A percentile compares a stretch with the other conserved stretches of the same genome.
phyloP scores from a whole-genome alignment of 2,329 filamentous ascomycete genomes.

The Metarhizium album region DNA sequence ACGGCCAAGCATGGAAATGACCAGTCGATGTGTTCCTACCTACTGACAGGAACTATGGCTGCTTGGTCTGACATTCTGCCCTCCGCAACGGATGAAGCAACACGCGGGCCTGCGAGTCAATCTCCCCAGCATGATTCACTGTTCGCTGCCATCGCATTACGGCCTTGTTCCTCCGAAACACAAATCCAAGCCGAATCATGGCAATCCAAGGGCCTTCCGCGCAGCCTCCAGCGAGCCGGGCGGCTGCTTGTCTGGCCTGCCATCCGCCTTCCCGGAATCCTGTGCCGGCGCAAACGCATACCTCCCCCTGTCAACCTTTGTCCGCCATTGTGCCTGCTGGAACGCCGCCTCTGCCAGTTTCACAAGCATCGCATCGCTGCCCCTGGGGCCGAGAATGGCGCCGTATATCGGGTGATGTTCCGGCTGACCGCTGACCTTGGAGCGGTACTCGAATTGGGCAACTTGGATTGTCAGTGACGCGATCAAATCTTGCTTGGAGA shows the following conservation, averaged over 20 bases:
- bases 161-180: too few species aligned
- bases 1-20: too few species aligned
- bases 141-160: too few species aligned
- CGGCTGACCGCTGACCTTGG: conserved; percentile 15
- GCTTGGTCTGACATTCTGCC: too few species aligned
- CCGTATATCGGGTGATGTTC: conserved; percentile 22
- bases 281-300: conserved; percentile 17
- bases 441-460: conserved; percentile 20
- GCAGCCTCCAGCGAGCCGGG: not conserved
- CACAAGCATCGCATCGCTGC: conserved; percentile 17
- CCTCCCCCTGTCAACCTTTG: conserved; percentile 18
- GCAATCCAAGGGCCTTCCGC: not conserved
- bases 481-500: not conserved
- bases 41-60: too few species aligned
- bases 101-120: too few species aligned
- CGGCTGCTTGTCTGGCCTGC: not conserved
- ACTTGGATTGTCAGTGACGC: conserved; percentile 12
- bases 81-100: too few species aligned
- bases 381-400: conserved; percentile 18
- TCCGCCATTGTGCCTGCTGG: conserved; percentile 16
- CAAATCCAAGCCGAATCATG: not conserved
- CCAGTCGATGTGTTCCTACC: too few species aligned
- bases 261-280: conserved; percentile 8
- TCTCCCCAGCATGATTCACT: too few species aligned
- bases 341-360: conserved; percentile 19